Conservation (phyloP, 768 basidiomycete genomes). For the Suillus subluteus region DNA sequence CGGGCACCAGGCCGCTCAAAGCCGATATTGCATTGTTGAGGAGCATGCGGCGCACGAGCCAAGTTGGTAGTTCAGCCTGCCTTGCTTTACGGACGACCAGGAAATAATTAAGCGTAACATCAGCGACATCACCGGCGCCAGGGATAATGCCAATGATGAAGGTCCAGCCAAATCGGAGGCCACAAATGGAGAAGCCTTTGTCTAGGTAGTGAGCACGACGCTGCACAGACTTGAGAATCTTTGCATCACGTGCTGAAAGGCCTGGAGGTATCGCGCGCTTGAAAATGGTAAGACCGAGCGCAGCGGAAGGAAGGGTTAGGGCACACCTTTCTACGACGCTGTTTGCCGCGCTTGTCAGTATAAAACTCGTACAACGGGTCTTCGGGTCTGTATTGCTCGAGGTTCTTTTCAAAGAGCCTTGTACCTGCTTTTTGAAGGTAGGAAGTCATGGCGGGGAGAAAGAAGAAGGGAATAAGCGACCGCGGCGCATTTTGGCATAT, state of each 20-base stretch:
- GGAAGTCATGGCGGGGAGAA: slow-evolving; percentile 25
- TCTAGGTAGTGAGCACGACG: slow-evolving; percentile 84
- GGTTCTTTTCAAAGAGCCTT: slow-evolving; percentile 64
- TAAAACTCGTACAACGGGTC: slow-evolving; percentile 71
- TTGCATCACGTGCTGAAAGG: slow-evolving; percentile 73
- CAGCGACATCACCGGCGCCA: slow-evolving; percentile 66
- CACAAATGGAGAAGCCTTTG: slow-evolving; percentile 80
- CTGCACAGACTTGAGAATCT: slow-evolving; percentile 75
- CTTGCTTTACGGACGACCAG: slow-evolving; percentile 79
- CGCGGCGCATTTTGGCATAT: not conserved
- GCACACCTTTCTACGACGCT: slow-evolving; percentile 41
- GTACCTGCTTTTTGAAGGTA: slow-evolving; percentile 51
- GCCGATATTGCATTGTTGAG: slow-evolving; percentile 75
- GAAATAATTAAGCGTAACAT: slow-evolving; percentile 67
- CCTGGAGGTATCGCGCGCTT: slow-evolving; percentile 77
- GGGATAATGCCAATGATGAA: slow-evolving; percentile 81
- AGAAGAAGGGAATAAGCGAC: not conserved
- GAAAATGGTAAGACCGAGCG: slow-evolving; percentile 35
- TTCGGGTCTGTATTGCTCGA: slow-evolving; percentile 67
- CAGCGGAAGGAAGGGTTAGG: slow-evolving; percentile 34
- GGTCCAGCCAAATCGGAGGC: slow-evolving; percentile 86
- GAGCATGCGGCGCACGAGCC: slow-evolving; percentile 76
- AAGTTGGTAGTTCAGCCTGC: slow-evolving; percentile 68
- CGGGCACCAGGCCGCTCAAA: slow-evolving; percentile 66
- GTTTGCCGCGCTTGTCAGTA: slow-evolving; percentile 32